These are phyloP conservation scores for Hortiboletus campestris DNA, from an alignment of 768 basidiomycete genomes.

Conservation along the genomic window DNA sequence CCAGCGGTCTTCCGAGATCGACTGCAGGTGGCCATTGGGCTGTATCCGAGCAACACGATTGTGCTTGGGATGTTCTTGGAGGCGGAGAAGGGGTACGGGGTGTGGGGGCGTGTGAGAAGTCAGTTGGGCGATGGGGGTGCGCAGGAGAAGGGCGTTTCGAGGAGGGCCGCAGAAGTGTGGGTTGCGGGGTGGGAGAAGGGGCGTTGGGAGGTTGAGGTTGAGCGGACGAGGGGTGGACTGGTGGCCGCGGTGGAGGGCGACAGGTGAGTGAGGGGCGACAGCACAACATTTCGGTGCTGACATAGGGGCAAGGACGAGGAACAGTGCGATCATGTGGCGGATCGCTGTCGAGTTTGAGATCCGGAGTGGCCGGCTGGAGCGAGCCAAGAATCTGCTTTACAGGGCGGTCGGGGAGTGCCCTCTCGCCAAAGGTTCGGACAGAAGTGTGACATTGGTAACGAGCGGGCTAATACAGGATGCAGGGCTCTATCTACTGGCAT, in stretches of 20 bases:
- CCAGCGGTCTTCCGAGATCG: slow-evolving; percentile 59
- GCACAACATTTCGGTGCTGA: slow-evolving; percentile 1
- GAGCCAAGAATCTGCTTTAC: slow-evolving; percentile 71
- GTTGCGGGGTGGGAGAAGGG: slow-evolving; percentile 75
- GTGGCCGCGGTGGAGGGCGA: slow-evolving; percentile 61
- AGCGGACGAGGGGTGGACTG: slow-evolving; percentile 66
- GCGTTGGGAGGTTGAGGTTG: slow-evolving; percentile 66
- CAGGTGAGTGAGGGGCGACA: slow-evolving; percentile 44
- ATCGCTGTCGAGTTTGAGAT: slow-evolving; percentile 79
- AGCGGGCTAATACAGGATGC: slow-evolving; percentile 13
- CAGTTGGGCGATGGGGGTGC: slow-evolving; percentile 48
- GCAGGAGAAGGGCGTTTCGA: slow-evolving; percentile 52
- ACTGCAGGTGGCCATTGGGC: slow-evolving; percentile 49
- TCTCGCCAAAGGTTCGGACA: slow-evolving; percentile 58
- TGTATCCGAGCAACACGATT: slow-evolving; percentile 69
- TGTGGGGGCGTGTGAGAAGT: slow-evolving; percentile 70
- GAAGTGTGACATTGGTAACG: neutral
- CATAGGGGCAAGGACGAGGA: slow-evolving; percentile 50
- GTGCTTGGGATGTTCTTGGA: slow-evolving; percentile 74
- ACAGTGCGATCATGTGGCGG: slow-evolving; percentile 68
- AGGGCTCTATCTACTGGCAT: slow-evolving; percentile 80
- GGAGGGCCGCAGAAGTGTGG: slow-evolving; percentile 73
- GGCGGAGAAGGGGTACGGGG: slow-evolving; percentile 70
- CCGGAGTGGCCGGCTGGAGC: slow-evolving; percentile 50
- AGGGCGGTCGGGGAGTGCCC: slow-evolving; percentile 76